Evolutionary conservation across 306 rosid genomes (phyloP).

Genomic region (Senna siamea): DNA sequence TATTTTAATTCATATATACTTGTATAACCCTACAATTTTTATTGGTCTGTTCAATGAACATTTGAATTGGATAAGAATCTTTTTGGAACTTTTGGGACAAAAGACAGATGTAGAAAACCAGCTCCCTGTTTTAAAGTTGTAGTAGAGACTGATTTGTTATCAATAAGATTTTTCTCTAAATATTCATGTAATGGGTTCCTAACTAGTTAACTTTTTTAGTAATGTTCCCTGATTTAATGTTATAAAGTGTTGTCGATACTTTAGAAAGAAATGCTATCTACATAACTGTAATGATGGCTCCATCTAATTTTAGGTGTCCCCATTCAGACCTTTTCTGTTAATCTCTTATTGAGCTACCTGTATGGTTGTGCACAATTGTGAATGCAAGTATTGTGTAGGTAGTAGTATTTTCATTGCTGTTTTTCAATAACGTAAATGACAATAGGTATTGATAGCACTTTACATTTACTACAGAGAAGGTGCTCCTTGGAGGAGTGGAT

Average conservation of each 20-base stretch:
- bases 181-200: slow-evolving; percentile 5
- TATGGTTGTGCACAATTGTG: slow-evolving; percentile 24
- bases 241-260: slow-evolving; percentile 27
- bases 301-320: slow-evolving; percentile 6
- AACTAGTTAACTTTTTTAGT: slow-evolving; percentile 7
- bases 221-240: slow-evolving; percentile 32
- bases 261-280: slow-evolving; percentile 25
- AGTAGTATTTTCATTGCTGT: background rate
- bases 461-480: slow-evolving; percentile 84
- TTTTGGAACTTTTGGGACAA: no score
- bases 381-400: slow-evolving; percentile 26
- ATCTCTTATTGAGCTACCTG: slow-evolving; percentile 23
- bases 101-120: slow-evolving; percentile 20
- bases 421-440: background rate
- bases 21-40: background rate
- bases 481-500: slow-evolving; percentile 97
- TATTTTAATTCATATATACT: slow-evolving; percentile 8
- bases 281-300: slow-evolving; percentile 17
- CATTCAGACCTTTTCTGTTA: slow-evolving; percentile 9
- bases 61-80: slow-evolving; percentile 10
- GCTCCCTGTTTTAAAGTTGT: background rate
- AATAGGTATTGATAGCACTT: slow-evolving; percentile 36
- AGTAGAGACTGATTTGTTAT: background rate
- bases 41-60: slow-evolving; percentile 17
- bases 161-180: slow-evolving; percentile 17